Evolutionary conservation across 768 basidiomycete genomes (phyloP).

Genomic region (Tulasnella sp.): DNA sequence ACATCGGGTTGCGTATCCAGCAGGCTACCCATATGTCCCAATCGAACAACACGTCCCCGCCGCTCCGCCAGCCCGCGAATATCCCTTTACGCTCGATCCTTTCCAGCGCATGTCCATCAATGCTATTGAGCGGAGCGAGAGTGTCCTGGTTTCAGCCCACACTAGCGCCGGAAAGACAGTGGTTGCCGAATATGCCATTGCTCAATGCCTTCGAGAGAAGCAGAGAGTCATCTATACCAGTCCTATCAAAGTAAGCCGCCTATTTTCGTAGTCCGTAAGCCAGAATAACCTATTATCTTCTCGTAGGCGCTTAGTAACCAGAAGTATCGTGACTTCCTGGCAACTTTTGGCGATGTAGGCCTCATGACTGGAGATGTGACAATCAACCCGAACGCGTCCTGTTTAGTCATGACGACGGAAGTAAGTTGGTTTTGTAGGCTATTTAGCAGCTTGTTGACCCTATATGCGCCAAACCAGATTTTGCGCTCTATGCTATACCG

Average conservation of each 20-base stretch:
- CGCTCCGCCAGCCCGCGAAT: slow-evolving; percentile 85
- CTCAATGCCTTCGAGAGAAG: slow-evolving; percentile 89
- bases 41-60: slow-evolving; percentile 92
- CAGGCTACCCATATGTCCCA: slow-evolving; percentile 86
- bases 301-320: slow-evolving; percentile 89
- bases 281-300: not conserved
- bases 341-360: slow-evolving; percentile 96
- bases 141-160: slow-evolving; percentile 96
- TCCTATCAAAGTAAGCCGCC: slow-evolving; percentile 89
- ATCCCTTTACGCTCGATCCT: slow-evolving; percentile 96
- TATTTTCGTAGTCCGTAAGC: slow-evolving; percentile 24
- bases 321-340: slow-evolving; percentile 97
- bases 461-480: slow-evolving; percentile 61
- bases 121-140: slow-evolving; percentile 96
- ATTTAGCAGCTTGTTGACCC: not conserved
- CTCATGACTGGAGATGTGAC: slow-evolving; percentile 99
- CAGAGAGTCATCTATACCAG: slow-evolving; percentile 98
- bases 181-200: slow-evolving; percentile 99
- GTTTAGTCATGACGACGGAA: slow-evolving; percentile 99
- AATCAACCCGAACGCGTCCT: slow-evolving; percentile 95
- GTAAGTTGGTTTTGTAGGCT: slow-evolving; percentile 50
- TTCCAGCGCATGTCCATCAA: slow-evolving; percentile 95
- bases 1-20: slow-evolving; percentile 95
- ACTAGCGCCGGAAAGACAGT: slow-evolving; percentile 99
- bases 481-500: slow-evolving; percentile 97